phyloP scores from a whole-genome alignment of 75 land plant species.

The Pinus taeda region DNA sequence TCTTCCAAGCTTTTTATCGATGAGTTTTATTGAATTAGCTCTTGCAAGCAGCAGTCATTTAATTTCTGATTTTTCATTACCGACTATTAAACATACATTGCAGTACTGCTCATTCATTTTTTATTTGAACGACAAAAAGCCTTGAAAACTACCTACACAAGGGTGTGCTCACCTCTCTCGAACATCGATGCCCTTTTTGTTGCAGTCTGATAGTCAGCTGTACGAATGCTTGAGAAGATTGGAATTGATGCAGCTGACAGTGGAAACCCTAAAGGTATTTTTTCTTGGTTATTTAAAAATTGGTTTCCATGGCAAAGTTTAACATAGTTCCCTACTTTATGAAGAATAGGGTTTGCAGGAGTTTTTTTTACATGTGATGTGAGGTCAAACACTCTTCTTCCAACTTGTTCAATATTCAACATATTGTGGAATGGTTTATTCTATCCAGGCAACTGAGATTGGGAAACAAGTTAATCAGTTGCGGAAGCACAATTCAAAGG shows the following conservation, averaged over 20 bases:
- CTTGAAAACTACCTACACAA: too few species aligned
- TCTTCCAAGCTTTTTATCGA: neutral
- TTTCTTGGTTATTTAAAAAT: too few species aligned
- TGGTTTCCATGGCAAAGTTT: neutral
- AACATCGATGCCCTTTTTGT: neutral
- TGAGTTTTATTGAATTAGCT: neutral
- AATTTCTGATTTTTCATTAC: neutral
- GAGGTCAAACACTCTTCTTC: slow-evolving; percentile 4
- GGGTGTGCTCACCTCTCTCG: neutral
- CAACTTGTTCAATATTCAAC: neutral
- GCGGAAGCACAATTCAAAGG: slow-evolving; percentile 66
- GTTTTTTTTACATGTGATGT: too few species aligned
- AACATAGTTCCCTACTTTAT: neutral
- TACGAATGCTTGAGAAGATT: slow-evolving; percentile 56
- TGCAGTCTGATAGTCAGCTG: slow-evolving; percentile 46
- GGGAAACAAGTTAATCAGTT: slow-evolving; percentile 77
- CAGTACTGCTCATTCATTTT: neutral
- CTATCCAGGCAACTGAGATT: slow-evolving; percentile 73
- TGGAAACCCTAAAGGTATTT: slow-evolving; percentile 52
- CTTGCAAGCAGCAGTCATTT: neutral
- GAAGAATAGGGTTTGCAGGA: neutral
- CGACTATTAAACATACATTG: neutral
- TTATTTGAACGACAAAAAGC: neutral
- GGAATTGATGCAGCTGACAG: slow-evolving; percentile 53
- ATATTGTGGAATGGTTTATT: neutral